Percentiles rank a stretch among this genome's conserved stretches.
These are phyloP conservation scores for Monosporascus sp. DNA, from an alignment of 2,329 filamentous ascomycete species.

Conservation along the genomic window DNA sequence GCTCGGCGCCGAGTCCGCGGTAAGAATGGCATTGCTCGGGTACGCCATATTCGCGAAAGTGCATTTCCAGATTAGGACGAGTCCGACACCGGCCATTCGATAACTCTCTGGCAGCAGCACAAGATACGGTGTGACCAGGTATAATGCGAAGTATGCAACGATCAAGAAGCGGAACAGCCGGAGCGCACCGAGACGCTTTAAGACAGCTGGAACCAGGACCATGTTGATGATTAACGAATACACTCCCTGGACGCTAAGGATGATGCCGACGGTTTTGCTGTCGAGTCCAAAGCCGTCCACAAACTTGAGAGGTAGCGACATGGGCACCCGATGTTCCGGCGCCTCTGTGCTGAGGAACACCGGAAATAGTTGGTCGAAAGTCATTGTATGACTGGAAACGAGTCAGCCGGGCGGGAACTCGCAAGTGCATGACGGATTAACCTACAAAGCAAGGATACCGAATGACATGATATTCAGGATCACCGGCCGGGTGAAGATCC, in stretches of 20 bases:
- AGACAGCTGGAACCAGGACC: constrained; percentile 75
- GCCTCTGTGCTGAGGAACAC: constrained; percentile 75
- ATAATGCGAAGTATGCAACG: constrained; percentile 78
- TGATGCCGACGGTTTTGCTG: constrained; percentile 78
- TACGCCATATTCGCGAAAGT: constrained; percentile 88
- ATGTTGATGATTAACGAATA: constrained; percentile 87
- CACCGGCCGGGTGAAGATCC: constrained; percentile 78
- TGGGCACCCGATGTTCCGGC: constrained; percentile 42
- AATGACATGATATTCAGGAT: constrained; percentile 84
- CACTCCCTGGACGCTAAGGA: constrained; percentile 81
- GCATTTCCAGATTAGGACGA: constrained; percentile 83
- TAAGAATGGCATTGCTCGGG: constrained; percentile 81
- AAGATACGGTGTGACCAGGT: constrained; percentile 83
- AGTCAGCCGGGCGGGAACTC: constrained; percentile 7
- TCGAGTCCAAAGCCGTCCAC: constrained; percentile 78
- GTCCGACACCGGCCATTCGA: constrained; percentile 69
- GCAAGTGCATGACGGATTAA: constrained; percentile 23
- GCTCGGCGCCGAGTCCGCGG: constrained; percentile 82
- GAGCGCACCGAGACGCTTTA: constrained; percentile 69
- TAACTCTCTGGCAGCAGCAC: constrained; percentile 70
- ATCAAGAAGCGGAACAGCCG: constrained; percentile 78
- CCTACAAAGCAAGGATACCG: constrained; percentile 91
- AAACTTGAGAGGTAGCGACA: constrained; percentile 77
- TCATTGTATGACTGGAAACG: constrained; percentile 77
- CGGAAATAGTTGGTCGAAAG: constrained; percentile 88